phyloP scores from a whole-genome alignment of 2,329 filamentous ascomycete genomes.

The Ascochyta fabae region DNA sequence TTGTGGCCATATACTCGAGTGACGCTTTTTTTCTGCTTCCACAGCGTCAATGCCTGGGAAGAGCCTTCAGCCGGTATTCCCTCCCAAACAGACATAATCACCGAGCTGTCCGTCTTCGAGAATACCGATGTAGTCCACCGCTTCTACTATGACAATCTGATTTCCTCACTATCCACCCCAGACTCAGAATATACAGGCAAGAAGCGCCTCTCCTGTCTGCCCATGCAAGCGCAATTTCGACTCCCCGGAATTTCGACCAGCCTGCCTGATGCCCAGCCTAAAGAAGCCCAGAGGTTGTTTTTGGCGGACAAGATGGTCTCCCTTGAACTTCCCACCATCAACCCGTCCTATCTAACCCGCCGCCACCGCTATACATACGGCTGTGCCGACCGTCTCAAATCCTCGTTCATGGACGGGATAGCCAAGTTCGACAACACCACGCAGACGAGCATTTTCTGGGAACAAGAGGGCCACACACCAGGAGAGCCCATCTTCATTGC shows the following conservation, averaged over 20 bases:
- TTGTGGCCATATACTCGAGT: slow-evolving; percentile 73
- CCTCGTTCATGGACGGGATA: slow-evolving; percentile 67
- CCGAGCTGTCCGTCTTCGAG: slow-evolving; percentile 70
- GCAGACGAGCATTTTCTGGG: slow-evolving; percentile 63
- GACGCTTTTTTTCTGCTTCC: slow-evolving; percentile 79
- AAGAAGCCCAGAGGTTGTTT: slow-evolving; percentile 51
- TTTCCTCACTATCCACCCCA: slow-evolving; percentile 24
- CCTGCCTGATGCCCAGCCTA: slow-evolving; percentile 21
- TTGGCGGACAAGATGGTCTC: slow-evolving; percentile 60
- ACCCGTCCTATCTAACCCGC: slow-evolving; percentile 60
- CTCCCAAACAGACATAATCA: slow-evolving; percentile 62
- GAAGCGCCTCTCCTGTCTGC: slow-evolving; percentile 34
- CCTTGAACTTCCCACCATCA: slow-evolving; percentile 70
- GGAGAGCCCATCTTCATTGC: slow-evolving; percentile 73
- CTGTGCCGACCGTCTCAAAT: slow-evolving; percentile 62
- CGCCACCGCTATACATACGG: slow-evolving; percentile 68
- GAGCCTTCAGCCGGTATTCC: slow-evolving; percentile 52
- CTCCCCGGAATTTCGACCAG: slow-evolving; percentile 46
- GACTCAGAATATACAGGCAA: slow-evolving; percentile 26
- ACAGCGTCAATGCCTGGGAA: slow-evolving; percentile 79
- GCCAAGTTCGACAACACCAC: slow-evolving; percentile 69
- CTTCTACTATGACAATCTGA: slow-evolving; percentile 66
- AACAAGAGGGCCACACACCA: slow-evolving; percentile 66
- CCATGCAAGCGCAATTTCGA: slow-evolving; percentile 40
- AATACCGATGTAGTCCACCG: slow-evolving; percentile 69